phyloP scores from a whole-genome alignment of 306 rosid genomes.

The Citrullus colocynthis region DNA sequence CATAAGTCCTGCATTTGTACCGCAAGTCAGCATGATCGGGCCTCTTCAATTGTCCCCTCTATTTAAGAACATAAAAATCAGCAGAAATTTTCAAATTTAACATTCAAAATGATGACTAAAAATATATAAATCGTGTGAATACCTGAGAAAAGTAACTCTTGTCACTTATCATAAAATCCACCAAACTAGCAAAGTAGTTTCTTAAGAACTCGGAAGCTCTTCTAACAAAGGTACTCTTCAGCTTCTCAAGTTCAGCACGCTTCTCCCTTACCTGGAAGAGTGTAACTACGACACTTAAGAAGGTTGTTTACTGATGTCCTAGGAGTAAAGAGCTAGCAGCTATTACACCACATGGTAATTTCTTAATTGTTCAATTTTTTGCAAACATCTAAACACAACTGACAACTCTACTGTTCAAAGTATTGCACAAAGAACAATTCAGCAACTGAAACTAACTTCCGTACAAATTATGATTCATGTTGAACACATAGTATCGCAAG shows the following conservation, averaged over 20 bases:
- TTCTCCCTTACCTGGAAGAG: constrained; percentile 76
- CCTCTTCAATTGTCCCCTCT: constrained; percentile 96
- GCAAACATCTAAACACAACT: neutral
- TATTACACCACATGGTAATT: neutral
- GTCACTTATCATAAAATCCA: constrained; percentile 81
- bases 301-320: neutral
- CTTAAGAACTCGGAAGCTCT: constrained; percentile 69
- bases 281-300: constrained; percentile 10
- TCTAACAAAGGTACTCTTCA: constrained; percentile 70
- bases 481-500: neutral
- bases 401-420: neutral
- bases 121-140: constrained; percentile 5
- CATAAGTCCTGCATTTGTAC: constrained; percentile 85
- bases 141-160: constrained; percentile 94
- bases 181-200: constrained; percentile 69
- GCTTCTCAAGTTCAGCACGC: constrained; percentile 71
- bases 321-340: neutral
- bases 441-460: neutral
- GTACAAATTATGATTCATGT: neutral
- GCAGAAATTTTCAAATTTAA: constrained; percentile 11
- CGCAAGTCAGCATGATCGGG: constrained; percentile 96
- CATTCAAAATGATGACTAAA: constrained; percentile 8
- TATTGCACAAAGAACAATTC: neutral
- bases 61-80: constrained; percentile 21
- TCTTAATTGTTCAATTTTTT: neutral